Conservation (phyloP, 2,329 filamentous ascomycete genomes). For the Hypoxylon rubiginosum region DNA sequence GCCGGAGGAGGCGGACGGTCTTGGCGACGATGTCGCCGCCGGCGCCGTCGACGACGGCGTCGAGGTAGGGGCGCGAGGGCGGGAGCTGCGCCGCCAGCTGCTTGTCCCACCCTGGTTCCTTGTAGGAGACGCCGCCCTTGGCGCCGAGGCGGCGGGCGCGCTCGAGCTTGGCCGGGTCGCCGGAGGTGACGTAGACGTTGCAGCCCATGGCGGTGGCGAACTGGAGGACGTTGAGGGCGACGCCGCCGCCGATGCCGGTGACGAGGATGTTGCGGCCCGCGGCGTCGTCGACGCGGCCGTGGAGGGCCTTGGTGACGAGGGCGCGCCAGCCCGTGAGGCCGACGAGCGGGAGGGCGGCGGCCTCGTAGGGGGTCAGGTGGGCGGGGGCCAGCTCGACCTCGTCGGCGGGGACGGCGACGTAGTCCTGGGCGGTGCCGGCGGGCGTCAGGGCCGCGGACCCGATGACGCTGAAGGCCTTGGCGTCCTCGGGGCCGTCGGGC, state of each 20-base stretch:
- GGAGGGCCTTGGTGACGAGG: slow-evolving; percentile 80
- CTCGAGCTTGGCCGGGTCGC: slow-evolving; percentile 80
- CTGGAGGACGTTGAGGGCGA: slow-evolving; percentile 84
- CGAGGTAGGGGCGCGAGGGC: slow-evolving; percentile 75
- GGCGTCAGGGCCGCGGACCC: slow-evolving; percentile 76
- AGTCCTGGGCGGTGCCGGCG: slow-evolving; percentile 81
- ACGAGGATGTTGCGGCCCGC: slow-evolving; percentile 82
- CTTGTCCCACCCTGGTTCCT: slow-evolving; percentile 84
- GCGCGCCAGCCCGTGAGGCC: slow-evolving; percentile 92
- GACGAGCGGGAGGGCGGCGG: slow-evolving; percentile 85
- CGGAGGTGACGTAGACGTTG: slow-evolving; percentile 85
- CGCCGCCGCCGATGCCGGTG: slow-evolving; percentile 93
- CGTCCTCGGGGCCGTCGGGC: slow-evolving; percentile 79
- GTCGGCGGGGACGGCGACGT: slow-evolving; percentile 73
- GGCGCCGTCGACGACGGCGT: slow-evolving; percentile 91
- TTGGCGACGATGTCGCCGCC: slow-evolving; percentile 82
- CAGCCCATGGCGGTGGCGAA: slow-evolving; percentile 82
- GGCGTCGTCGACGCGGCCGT: slow-evolving; percentile 70
- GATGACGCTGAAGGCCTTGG: slow-evolving; percentile 70
- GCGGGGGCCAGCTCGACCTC: slow-evolving; percentile 83
- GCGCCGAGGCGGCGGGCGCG: slow-evolving; percentile 81
- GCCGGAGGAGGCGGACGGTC: slow-evolving; percentile 78
- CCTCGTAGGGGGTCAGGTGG: slow-evolving; percentile 80
- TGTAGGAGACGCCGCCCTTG: slow-evolving; percentile 85
- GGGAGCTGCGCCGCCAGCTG: slow-evolving; percentile 75